Conservation (phyloP, 768 basidiomycete species). For the Plicaturopsis crispa region DNA sequence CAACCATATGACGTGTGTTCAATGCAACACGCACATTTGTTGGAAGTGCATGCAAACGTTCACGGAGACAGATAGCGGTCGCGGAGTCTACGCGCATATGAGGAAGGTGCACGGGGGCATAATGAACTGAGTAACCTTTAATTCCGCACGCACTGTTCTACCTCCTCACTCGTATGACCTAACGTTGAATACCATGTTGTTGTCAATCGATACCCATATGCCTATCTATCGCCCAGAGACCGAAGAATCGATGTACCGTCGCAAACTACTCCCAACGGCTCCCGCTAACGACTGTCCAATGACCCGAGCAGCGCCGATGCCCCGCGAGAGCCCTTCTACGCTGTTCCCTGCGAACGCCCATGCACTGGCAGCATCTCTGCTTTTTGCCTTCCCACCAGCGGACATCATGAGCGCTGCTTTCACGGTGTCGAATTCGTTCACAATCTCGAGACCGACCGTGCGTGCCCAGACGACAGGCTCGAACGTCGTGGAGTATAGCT, state of each 20-base stretch:
- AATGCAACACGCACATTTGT: constrained; percentile 29
- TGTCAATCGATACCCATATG: no score
- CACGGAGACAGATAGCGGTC: constrained; percentile 9
- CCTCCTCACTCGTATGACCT: no score
- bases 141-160: no score
- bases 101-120: constrained; percentile 18
- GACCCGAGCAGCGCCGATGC: not conserved
- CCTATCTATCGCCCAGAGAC: no score
- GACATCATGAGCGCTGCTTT: constrained; percentile 81
- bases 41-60: constrained; percentile 31
- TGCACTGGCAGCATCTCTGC: not conserved
- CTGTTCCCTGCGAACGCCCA: not conserved
- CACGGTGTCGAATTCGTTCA: constrained; percentile 81
- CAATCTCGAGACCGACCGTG: constrained; percentile 79
- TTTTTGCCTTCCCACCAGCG: constrained; percentile 44
- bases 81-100: constrained; percentile 26
- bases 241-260: no score
- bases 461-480: constrained; percentile 80
- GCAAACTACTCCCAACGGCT: not conserved
- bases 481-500: constrained; percentile 65
- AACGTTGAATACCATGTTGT: no score
- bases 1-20: constrained; percentile 29
- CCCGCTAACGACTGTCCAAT: not conserved
- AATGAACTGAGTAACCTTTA: not conserved
- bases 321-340: not conserved